Evolutionary conservation across 164 flowering plant species (phyloP).

Genomic region (Pachysandra terminalis): DNA sequence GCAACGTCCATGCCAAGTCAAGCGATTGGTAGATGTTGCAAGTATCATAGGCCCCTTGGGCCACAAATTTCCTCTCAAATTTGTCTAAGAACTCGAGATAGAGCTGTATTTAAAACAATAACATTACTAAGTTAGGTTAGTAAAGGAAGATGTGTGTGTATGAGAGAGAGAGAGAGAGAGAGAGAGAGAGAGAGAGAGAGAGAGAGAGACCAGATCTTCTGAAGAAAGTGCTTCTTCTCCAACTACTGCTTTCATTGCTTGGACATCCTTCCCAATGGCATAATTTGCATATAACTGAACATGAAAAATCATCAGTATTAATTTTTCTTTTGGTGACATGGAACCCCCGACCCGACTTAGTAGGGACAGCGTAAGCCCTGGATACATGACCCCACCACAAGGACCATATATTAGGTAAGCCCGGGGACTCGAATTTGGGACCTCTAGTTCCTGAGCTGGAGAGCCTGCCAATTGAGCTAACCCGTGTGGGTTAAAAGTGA

Average conservation of each 20-base stretch:
- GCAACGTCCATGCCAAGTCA: constrained; percentile 95
- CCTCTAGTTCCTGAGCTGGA: too few relatives aligned
- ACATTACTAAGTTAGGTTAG: not conserved
- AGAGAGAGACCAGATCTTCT: constrained; percentile 73
- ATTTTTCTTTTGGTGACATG: too few relatives aligned
- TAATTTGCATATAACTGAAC: constrained; percentile 93
- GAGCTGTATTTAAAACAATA: constrained; percentile 50
- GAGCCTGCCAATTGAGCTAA: too few relatives aligned
- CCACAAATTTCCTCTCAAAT: constrained; percentile 89
- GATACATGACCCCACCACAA: too few relatives aligned
- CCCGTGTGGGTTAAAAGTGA: not conserved
- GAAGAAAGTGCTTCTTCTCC: constrained; percentile 99
- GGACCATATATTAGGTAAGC: too few relatives aligned
- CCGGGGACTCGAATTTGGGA: too few relatives aligned
- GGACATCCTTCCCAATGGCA: constrained; percentile 99
- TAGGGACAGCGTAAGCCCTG: too few relatives aligned
- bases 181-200: constrained; percentile 15
- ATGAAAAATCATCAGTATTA: not conserved
- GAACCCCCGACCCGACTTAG: too few relatives aligned
- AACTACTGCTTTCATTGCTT: constrained; percentile 99
- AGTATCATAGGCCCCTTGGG: constrained; percentile 97
- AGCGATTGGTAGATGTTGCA: constrained; percentile 95
- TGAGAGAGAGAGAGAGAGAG: not conserved
- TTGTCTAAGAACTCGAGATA: constrained; percentile 94
- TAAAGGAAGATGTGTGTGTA: not conserved